Evolutionary conservation across 2,329 filamentous ascomycete species (phyloP).

Genomic region (Phyllosticta citrichinensis): DNA sequence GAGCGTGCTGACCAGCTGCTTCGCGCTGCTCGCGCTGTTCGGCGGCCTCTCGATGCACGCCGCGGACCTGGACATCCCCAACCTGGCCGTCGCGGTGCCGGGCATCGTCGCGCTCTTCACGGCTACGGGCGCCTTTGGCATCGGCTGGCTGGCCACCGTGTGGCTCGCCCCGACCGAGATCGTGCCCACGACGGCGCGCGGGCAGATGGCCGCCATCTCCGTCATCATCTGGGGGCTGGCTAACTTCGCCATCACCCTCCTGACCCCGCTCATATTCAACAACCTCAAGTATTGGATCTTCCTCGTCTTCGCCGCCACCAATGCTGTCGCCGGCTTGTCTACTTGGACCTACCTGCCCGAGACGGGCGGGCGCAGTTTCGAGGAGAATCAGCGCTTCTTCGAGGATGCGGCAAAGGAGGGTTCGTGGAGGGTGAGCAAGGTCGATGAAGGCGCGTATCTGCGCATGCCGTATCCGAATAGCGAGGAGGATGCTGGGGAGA

Average conservation of each 20-base stretch:
- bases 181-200: conserved; percentile 44
- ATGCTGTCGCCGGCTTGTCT: conserved; percentile 45
- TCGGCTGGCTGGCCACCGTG: conserved; percentile 49
- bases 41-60: conserved; percentile 39
- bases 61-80: conserved; percentile 23
- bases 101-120: conserved; percentile 45
- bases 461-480: conserved; percentile 34
- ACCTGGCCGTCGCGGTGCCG: conserved; percentile 37
- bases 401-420: conserved; percentile 40
- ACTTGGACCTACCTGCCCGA: conserved; percentile 46
- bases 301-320: conserved; percentile 45
- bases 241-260: conserved; percentile 48
- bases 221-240: conserved; percentile 48
- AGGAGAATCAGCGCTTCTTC: conserved; percentile 52
- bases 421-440: conserved; percentile 45
- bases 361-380: conserved; percentile 48
- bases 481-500: conserved; percentile 30
- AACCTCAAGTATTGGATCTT: conserved; percentile 50
- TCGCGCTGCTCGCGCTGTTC: conserved; percentile 43
- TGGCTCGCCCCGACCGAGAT: conserved; percentile 51
- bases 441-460: conserved; percentile 42
- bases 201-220: conserved; percentile 44
- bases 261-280: conserved; percentile 51
- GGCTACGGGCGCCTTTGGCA: conserved; percentile 51
- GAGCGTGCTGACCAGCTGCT: conserved; percentile 37